Conservation (phyloP, 2,329 filamentous ascomycete species). For the Ambrosiella cleistominuta region DNA sequence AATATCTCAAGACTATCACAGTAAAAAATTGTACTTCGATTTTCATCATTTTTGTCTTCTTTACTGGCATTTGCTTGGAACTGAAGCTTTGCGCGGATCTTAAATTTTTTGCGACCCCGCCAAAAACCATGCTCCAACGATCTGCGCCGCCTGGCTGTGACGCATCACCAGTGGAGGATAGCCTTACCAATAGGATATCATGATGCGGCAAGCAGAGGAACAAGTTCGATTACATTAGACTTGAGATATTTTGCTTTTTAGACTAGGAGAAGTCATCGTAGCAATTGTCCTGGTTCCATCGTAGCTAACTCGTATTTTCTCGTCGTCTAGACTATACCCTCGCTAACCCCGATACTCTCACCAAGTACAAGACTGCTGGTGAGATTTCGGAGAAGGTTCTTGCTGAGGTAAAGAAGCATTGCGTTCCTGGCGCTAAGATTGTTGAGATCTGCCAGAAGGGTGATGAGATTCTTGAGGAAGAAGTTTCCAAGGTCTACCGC, state of each 20-base stretch:
- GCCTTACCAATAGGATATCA: neutral
- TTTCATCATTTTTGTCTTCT: neutral
- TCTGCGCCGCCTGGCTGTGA: slow-evolving; percentile 1
- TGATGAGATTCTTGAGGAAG: slow-evolving; percentile 85
- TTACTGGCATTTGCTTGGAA: neutral
- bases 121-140: slow-evolving; percentile 1
- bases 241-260: neutral
- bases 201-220: neutral
- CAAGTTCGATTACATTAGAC: neutral
- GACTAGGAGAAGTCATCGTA: too few species aligned
- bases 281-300: neutral
- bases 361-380: slow-evolving; percentile 97
- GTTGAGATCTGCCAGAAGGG: slow-evolving; percentile 88
- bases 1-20: neutral
- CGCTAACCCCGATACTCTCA: slow-evolving; percentile 83
- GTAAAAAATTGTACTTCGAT: neutral
- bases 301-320: slow-evolving; percentile 1
- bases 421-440: slow-evolving; percentile 78
- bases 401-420: slow-evolving; percentile 57
- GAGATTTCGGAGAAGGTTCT: slow-evolving; percentile 93
- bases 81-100: neutral
- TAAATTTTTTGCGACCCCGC: slow-evolving; percentile 5
- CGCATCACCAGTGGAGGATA: neutral
- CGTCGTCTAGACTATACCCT: slow-evolving; percentile 59
- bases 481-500: slow-evolving; percentile 90